A percentile compares a stretch with the other conserved stretches of the same genome.
Conservation (phyloP, 805 yeast genomes). For the Ogataea trehalophila region DNA sequence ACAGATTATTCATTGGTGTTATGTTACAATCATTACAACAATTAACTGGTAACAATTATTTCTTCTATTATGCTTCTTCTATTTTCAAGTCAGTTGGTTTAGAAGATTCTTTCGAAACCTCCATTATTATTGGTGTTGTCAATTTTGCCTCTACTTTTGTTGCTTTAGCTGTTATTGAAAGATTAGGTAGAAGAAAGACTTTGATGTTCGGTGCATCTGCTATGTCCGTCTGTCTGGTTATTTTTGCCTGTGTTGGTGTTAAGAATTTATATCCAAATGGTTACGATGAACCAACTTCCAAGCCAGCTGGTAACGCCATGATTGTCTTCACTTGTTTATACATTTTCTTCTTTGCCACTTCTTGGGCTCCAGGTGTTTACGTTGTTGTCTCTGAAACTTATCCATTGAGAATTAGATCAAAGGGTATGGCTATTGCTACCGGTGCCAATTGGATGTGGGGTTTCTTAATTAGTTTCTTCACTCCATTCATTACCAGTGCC, state of each 20-base stretch:
- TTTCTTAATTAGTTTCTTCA: slow-evolving; percentile 51
- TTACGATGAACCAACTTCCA: slow-evolving; percentile 35
- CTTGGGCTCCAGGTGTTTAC: slow-evolving; percentile 74
- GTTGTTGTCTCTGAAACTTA: slow-evolving; percentile 64
- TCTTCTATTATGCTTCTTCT: slow-evolving; percentile 64
- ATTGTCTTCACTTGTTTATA: slow-evolving; percentile 60
- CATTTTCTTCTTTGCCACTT: slow-evolving; percentile 62
- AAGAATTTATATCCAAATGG: slow-evolving; percentile 39
- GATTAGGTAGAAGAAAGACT: slow-evolving; percentile 49
- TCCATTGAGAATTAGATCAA: slow-evolving; percentile 60
- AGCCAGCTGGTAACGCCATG: slow-evolving; percentile 58
- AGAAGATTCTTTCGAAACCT: slow-evolving; percentile 51
- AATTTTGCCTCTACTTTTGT: slow-evolving; percentile 52
- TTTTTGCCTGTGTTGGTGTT: slow-evolving; percentile 59
- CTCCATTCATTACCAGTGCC: slow-evolving; percentile 50
- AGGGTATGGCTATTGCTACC: slow-evolving; percentile 60
- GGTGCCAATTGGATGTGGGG: slow-evolving; percentile 65
- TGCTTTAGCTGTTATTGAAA: slow-evolving; percentile 50
- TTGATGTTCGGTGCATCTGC: slow-evolving; percentile 46
- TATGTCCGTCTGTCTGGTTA: slow-evolving; percentile 52
- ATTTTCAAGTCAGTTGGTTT: slow-evolving; percentile 56
- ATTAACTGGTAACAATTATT: slow-evolving; percentile 59
- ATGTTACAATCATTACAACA: slow-evolving; percentile 58
- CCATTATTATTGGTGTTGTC: slow-evolving; percentile 53
- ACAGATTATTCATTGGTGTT: slow-evolving; percentile 53